Evolutionary conservation across 352 stramenopile species (phyloP), one percentile per base, ranked within the genome.

Genomic region (Phytophthora podocarpi): DNA sequence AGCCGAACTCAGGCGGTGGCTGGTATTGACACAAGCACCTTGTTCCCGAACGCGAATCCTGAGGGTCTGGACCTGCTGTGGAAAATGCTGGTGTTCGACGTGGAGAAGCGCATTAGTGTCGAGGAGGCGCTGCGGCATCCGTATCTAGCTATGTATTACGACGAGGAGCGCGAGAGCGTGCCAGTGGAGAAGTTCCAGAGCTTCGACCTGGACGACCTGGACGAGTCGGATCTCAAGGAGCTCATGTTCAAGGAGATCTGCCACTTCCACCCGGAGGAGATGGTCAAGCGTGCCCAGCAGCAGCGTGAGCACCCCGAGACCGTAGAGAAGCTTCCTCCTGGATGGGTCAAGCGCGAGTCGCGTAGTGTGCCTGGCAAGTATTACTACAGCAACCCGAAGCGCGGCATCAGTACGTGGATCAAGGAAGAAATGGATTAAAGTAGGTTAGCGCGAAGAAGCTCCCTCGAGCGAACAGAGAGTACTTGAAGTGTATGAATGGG

Each of bases 61-160:
- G 87, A 96, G 47, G 87, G 72, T 9, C 62, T 94, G 16, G 87
- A 96, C 39, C 30, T 96, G 59, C 58, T 96, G 3, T 96, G 87
- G 85, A 94, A 96, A 59, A 91, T 96, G 78, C 69, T 96, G 20
- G 78, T 94, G 20, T 96, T 96, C 59, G 96, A 99, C 74, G 97
- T 98, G 31, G 86, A 92, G 37, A 95, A 97, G 72, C 91, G 98
- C 39, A 98, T 98, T 46, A 97, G 91, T 18, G 97, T 99, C 13
- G 80, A 98, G 50, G 87, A 98, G 56, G 97, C 97, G 42, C 72
- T 99, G 30, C 83, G 86, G 16, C 97, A 99, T 76, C 95, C 97
- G 16, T 99, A 99, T 75, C 85, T 99, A 41, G 78, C 89, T 0
- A 82, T 81, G 41, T 96, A 93, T 63, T 96, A 93, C 61, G 84